phyloP scores from a whole-genome alignment of 1,284 basidiomycete species.

The Microbotryum intermedium region DNA sequence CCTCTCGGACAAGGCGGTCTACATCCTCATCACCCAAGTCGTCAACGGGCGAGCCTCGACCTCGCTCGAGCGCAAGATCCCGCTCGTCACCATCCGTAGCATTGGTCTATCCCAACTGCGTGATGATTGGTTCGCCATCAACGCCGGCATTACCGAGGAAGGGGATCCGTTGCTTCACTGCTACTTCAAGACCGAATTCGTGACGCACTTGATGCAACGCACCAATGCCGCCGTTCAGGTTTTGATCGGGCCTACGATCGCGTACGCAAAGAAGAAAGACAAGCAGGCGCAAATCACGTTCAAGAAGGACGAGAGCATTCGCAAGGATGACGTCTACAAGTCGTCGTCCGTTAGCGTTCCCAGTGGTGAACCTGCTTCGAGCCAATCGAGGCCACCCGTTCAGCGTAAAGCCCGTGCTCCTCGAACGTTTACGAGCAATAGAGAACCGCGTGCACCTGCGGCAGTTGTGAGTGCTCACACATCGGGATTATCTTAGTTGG shows the following conservation, averaged over 20 bases:
- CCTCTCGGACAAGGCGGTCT: conserved; percentile 76
- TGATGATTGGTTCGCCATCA: conserved; percentile 91
- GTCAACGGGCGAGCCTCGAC: conserved; percentile 60
- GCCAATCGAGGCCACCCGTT: conserved; percentile 71
- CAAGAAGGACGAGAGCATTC: conserved; percentile 76
- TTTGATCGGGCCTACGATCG: conserved; percentile 65
- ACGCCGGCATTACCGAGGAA: conserved; percentile 68
- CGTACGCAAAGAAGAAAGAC: conserved; percentile 94
- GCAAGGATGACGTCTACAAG: conserved; percentile 84
- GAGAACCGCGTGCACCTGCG: neutral
- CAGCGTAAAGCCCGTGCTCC: conserved; percentile 59
- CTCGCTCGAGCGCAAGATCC: conserved; percentile 77
- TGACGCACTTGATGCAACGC: conserved; percentile 68
- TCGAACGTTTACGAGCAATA: conserved; percentile 62
- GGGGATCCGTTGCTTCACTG: conserved; percentile 91
- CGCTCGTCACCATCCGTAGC: conserved; percentile 73
- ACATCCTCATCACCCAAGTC: conserved; percentile 64
- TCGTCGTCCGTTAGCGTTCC: conserved; percentile 81
- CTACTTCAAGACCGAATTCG: conserved; percentile 92
- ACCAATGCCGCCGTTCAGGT: conserved; percentile 71
- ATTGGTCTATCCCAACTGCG: conserved; percentile 79
- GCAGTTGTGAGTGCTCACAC: neutral
- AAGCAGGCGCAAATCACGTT: conserved; percentile 85
- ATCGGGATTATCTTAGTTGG: too few relatives aligned
- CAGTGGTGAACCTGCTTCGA: conserved; percentile 75